Percentiles rank a stretch among this genome's conserved stretches.
Evolutionary conservation across 441 rosid species (phyloP).

Genomic region (Euphorbia celastroides): DNA sequence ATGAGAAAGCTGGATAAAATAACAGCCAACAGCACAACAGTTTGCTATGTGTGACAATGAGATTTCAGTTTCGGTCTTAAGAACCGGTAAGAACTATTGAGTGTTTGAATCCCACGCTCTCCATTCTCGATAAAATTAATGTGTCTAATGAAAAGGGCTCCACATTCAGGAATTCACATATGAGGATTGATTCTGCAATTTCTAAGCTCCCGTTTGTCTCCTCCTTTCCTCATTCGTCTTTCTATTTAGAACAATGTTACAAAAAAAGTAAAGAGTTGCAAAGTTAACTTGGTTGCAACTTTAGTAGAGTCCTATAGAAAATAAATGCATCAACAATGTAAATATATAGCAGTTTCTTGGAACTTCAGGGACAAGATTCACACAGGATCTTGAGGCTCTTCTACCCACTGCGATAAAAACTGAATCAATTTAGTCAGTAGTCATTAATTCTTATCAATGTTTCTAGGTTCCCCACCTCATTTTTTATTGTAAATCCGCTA

Average conservation of each 20-base stretch:
- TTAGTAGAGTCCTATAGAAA: not conserved
- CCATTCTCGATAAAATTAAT: too few species aligned
- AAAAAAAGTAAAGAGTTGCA: not conserved
- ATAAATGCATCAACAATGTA: not conserved
- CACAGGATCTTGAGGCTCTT: not conserved
- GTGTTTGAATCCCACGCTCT: too few species aligned
- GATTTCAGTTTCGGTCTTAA: too few species aligned
- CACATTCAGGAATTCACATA: not conserved
- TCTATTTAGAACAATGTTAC: not conserved
- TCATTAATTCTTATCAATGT: too few species aligned
- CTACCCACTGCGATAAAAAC: not conserved
- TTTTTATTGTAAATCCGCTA: too few species aligned
- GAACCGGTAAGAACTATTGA: too few species aligned
- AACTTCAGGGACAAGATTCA: not conserved
- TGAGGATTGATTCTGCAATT: not conserved
- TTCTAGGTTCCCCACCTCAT: too few species aligned
- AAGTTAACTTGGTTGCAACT: constrained; percentile 5
- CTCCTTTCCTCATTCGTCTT: not conserved
- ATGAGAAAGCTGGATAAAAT: too few species aligned
- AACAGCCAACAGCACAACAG: too few species aligned
- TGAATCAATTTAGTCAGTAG: not conserved
- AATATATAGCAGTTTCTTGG: not conserved
- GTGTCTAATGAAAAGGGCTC: not conserved
- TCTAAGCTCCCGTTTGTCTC: not conserved
- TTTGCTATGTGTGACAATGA: too few species aligned